Evolutionary conservation across 805 yeast species (phyloP).

Genomic region (Yarrowia sp.): DNA sequence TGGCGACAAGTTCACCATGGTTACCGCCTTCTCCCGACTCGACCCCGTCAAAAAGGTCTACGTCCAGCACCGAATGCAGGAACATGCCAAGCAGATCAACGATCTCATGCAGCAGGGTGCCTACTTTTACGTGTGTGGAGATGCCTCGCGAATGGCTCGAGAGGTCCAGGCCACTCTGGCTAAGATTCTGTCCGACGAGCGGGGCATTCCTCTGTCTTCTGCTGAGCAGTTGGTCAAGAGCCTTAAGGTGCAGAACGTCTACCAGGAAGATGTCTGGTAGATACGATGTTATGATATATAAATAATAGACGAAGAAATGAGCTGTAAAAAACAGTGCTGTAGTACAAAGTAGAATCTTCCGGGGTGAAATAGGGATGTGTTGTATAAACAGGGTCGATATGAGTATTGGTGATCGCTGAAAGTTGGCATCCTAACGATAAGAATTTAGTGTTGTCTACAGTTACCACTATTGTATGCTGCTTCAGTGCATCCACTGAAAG

Average conservation of each 20-base stretch:
- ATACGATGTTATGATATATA: conserved; percentile 6
- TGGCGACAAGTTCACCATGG: conserved; percentile 40
- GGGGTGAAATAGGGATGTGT: neutral
- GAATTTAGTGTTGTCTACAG: too few species aligned
- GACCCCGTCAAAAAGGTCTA: conserved; percentile 55
- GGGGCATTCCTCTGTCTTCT: conserved; percentile 59
- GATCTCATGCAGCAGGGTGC: conserved; percentile 65
- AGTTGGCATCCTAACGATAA: too few species aligned
- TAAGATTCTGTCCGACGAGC: conserved; percentile 57
- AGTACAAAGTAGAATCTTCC: too few species aligned
- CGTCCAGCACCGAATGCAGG: conserved; percentile 74
- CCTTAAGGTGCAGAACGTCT: conserved; percentile 77
- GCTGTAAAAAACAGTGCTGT: too few species aligned
- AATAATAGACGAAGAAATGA: conserved; percentile 16
- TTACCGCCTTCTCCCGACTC: conserved; percentile 89
- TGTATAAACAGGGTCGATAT: too few species aligned
- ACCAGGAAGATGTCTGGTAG: conserved; percentile 98
- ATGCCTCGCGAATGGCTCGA: conserved; percentile 93
- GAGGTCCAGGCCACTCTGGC: conserved; percentile 75
- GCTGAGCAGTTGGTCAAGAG: conserved; percentile 76
- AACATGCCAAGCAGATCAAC: conserved; percentile 48
- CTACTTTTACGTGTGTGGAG: conserved; percentile 93
- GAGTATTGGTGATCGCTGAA: too few species aligned
- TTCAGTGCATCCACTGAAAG: too few species aligned
- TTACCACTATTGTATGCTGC: too few species aligned